A percentile compares a stretch with the other conserved stretches of the same genome.
Evolutionary conservation across 345 rosid genomes (phyloP).

Genomic region (Sisymbrium altissimum): DNA sequence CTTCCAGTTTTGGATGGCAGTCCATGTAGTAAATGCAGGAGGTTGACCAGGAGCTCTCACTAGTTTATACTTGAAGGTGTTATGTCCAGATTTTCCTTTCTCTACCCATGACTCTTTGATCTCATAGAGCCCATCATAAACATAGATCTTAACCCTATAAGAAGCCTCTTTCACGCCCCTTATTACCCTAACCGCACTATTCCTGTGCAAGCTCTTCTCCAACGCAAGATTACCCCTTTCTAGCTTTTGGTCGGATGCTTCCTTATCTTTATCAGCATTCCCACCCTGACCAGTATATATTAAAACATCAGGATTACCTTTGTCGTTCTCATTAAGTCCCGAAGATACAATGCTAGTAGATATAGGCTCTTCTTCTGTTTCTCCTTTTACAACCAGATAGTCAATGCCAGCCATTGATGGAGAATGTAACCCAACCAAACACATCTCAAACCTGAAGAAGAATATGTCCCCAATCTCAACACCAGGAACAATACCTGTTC

Average conservation of each 20-base stretch:
- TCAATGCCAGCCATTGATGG: constrained; percentile 93
- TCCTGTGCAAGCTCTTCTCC: constrained; percentile 76
- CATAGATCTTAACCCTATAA: constrained; percentile 43
- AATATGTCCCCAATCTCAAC: constrained; percentile 81
- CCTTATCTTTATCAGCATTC: constrained; percentile 50
- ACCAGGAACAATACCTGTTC: constrained; percentile 71
- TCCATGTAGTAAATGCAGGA: constrained; percentile 56
- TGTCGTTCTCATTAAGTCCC: constrained; percentile 69
- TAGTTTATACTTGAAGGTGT: constrained; percentile 68
- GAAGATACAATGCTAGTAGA: constrained; percentile 81
- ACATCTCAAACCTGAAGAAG: constrained; percentile 84
- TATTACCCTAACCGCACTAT: constrained; percentile 57
- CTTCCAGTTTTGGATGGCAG: constrained; percentile 57
- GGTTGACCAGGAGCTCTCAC: constrained; percentile 63
- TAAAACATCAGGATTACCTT: constrained; percentile 60
- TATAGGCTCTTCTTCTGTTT: constrained; percentile 63
- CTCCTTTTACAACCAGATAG: constrained; percentile 53
- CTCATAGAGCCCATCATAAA: constrained; percentile 65
- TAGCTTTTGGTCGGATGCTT: constrained; percentile 72
- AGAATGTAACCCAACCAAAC: constrained; percentile 76
- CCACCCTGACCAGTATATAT: constrained; percentile 89
- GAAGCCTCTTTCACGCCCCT: constrained; percentile 53
- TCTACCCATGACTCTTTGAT: constrained; percentile 71
- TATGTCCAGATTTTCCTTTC: constrained; percentile 69
- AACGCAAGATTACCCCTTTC: constrained; percentile 93